A percentile compares a stretch with the other conserved stretches of the same genome.
These are phyloP conservation scores for Pythium vanterpoolii DNA, from an alignment of 352 stramenopile species.

Conservation along the genomic window DNA sequence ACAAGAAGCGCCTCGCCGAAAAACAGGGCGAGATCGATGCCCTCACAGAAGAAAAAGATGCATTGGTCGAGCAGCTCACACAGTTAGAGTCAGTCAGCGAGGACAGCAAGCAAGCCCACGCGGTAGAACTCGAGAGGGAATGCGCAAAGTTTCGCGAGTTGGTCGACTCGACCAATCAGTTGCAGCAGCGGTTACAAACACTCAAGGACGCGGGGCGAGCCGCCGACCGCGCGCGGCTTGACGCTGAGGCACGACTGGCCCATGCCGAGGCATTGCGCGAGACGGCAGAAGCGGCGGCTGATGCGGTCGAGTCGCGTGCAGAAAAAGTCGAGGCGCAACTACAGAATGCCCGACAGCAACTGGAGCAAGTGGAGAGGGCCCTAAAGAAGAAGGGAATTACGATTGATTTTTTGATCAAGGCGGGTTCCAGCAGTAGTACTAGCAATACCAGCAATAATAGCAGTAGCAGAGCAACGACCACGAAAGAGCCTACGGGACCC, in stretches of 20 bases:
- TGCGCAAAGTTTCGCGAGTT: constrained; percentile 24
- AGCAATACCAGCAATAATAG: neutral
- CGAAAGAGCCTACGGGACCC: constrained; percentile 11
- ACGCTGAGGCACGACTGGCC: constrained; percentile 33
- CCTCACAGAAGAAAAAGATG: constrained; percentile 26
- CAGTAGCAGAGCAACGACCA: neutral
- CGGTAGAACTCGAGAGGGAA: constrained; percentile 21
- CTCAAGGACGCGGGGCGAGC: constrained; percentile 27
- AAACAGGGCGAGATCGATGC: constrained; percentile 26
- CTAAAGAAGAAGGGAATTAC: constrained; percentile 62
- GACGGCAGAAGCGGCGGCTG: constrained; percentile 42
- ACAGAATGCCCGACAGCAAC: constrained; percentile 23
- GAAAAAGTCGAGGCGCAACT: constrained; percentile 38
- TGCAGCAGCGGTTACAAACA: constrained; percentile 32
- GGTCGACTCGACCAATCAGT: constrained; percentile 24
- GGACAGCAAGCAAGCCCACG: constrained; percentile 10
- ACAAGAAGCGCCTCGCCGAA: constrained; percentile 32
- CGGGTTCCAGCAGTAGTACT: neutral
- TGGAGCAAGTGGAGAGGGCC: constrained; percentile 40
- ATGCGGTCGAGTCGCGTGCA: constrained; percentile 37
- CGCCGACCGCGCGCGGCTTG: constrained; percentile 27
- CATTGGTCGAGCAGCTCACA: constrained; percentile 12
- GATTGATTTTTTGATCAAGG: constrained; percentile 59
- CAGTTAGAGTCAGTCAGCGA: constrained; percentile 15
- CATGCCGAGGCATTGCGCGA: constrained; percentile 41